phyloP scores from a whole-genome alignment of 768 basidiomycete genomes.

The Cystobasidium ongulense region DNA sequence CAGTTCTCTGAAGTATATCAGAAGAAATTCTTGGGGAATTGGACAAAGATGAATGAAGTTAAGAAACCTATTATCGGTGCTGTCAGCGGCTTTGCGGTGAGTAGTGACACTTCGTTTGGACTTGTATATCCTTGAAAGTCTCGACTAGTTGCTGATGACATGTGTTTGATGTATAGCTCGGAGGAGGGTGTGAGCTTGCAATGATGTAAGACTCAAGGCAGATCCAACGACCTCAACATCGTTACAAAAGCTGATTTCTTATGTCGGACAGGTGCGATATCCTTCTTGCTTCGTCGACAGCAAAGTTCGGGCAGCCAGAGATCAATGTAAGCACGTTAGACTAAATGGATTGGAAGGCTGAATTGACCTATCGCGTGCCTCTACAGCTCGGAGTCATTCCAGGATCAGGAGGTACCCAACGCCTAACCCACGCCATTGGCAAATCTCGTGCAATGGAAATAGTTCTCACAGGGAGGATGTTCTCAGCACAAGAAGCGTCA shows the following conservation, averaged over 20 bases:
- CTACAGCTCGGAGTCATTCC: conserved; percentile 72
- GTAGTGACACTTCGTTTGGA: conserved; percentile 30
- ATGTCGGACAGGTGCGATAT: conserved; percentile 58
- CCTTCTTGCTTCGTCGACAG: conserved; percentile 78
- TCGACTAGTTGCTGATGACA: no score
- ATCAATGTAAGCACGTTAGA: conserved; percentile 53
- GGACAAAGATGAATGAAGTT: conserved; percentile 63
- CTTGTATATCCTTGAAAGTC: not conserved
- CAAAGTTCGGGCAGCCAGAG: conserved; percentile 91
- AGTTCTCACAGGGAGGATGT: conserved; percentile 73
- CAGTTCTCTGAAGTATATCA: conserved; percentile 79
- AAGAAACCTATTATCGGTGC: conserved; percentile 93
- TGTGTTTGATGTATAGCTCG: conserved; percentile 57
- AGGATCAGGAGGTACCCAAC: conserved; percentile 87
- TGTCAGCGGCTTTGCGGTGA: conserved; percentile 80
- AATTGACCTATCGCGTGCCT: not conserved
- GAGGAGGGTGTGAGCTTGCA: conserved; percentile 93
- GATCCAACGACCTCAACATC: no score
- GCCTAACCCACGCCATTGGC: conserved; percentile 73
- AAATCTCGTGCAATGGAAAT: conserved; percentile 94
- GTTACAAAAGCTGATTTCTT: not conserved
- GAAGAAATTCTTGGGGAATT: conserved; percentile 69
- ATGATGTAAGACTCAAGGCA: conserved; percentile 57
- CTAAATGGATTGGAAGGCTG: not conserved
- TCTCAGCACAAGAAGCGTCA: conserved; percentile 72